Evolutionary conservation across 2,329 filamentous ascomycete species (phyloP).

Genomic region (Sclerotinia minor): DNA sequence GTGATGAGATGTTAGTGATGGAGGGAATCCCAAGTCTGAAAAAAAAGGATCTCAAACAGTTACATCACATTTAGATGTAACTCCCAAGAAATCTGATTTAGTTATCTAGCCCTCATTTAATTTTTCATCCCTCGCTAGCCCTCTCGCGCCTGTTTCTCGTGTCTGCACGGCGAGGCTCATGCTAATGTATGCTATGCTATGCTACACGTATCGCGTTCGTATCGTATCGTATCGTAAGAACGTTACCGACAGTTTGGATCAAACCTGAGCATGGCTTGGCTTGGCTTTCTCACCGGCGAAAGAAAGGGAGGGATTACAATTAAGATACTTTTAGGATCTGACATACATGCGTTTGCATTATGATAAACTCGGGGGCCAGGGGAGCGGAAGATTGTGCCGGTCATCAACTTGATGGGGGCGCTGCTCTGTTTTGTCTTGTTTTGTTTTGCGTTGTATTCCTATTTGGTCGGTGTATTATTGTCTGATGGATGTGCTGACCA

Average conservation of each 20-base stretch:
- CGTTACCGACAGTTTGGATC: conserved; percentile 19
- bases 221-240: conserved; percentile 3
- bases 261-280: conserved; percentile 4
- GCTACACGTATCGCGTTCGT: conserved; percentile 1
- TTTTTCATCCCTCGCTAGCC: neutral
- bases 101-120: neutral
- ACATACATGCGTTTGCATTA: conserved; percentile 9
- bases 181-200: neutral
- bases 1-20: neutral
- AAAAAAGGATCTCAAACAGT: conserved; percentile 5
- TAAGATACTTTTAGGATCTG: conserved; percentile 15
- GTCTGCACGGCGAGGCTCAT: conserved; percentile 5
- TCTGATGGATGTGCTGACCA: conserved; percentile 4
- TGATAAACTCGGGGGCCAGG: neutral
- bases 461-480: conserved; percentile 2
- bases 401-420: conserved; percentile 3
- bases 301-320: neutral
- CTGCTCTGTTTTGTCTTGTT: neutral
- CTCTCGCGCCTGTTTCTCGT: conserved; percentile 10
- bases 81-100: too few relatives aligned
- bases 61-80: neutral
- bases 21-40: neutral
- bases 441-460: neutral
- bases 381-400: conserved; percentile 1
- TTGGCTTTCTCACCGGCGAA: neutral